These are phyloP conservation scores for Colletotrichum trifolii DNA, from an alignment of 2,329 filamentous ascomycete species.

Conservation along the genomic window DNA sequence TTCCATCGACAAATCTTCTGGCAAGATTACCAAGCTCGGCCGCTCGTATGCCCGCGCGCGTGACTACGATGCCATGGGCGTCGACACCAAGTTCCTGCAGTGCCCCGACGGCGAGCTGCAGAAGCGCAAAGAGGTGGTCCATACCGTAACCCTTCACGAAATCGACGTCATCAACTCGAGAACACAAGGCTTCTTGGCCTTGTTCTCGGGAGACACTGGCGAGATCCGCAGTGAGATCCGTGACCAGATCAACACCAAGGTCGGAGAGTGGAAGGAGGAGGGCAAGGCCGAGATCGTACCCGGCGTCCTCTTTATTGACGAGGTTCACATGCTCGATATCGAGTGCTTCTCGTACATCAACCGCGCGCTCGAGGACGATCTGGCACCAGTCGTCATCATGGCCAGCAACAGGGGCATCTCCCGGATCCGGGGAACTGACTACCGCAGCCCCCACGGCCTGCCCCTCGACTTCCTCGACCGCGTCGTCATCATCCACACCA, in stretches of 20 bases:
- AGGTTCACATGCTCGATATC: constrained; percentile 99
- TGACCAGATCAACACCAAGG: constrained; percentile 99
- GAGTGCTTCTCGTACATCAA: constrained; percentile 99
- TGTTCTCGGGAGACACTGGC: constrained; percentile 97
- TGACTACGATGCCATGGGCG: constrained; percentile 99
- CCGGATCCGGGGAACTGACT: constrained; percentile 91
- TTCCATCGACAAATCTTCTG: constrained; percentile 97
- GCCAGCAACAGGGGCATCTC: constrained; percentile 95
- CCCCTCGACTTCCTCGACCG: constrained; percentile 96
- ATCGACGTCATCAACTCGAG: constrained; percentile 99
- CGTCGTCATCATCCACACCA: constrained; percentile 95
- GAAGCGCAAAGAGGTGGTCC: constrained; percentile 95
- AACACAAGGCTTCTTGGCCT: constrained; percentile 96
- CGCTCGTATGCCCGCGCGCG: constrained; percentile 93
- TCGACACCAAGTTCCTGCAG: constrained; percentile 97
- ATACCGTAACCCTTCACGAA: constrained; percentile 96
- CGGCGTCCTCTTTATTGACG: constrained; percentile 96
- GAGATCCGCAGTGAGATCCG: constrained; percentile 97
- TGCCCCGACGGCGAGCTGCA: constrained; percentile 98
- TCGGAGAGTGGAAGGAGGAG: constrained; percentile 99
- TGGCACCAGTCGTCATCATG: constrained; percentile 99
- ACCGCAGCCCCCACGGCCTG: constrained; percentile 91
- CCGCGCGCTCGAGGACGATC: constrained; percentile 91
- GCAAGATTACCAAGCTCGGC: constrained; percentile 97
- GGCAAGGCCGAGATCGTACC: constrained; percentile 98